Conservation (phyloP, 2,329 filamentous ascomycete genomes). For the Grosmannia penicillata region DNA sequence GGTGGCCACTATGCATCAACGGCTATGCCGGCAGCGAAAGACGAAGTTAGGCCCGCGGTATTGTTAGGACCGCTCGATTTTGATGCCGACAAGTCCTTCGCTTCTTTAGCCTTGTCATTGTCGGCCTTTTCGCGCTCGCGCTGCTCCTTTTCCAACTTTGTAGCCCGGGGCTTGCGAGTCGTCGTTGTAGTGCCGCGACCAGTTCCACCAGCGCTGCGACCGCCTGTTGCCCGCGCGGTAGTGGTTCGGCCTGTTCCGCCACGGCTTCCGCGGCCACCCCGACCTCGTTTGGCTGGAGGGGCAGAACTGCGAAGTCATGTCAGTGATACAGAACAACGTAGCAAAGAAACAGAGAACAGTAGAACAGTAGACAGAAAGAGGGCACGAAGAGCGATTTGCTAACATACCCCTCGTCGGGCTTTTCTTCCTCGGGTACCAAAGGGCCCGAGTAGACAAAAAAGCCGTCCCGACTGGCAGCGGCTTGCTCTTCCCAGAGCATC, state of each 20-base stretch:
- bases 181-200: slow-evolving; percentile 64
- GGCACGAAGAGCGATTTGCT: too few species aligned
- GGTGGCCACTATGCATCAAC: slow-evolving; percentile 7
- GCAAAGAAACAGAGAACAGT: not conserved
- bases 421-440: slow-evolving; percentile 74
- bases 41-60: not conserved
- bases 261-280: slow-evolving; percentile 29
- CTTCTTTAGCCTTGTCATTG: slow-evolving; percentile 21
- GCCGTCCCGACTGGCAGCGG: slow-evolving; percentile 83
- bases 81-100: slow-evolving; percentile 1
- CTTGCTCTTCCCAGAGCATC: slow-evolving; percentile 86
- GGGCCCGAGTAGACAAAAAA: slow-evolving; percentile 98
- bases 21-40: slow-evolving; percentile 10
- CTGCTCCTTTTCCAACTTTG: slow-evolving; percentile 70
- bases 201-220: slow-evolving; percentile 33
- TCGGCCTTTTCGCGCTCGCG: slow-evolving; percentile 70
- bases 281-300: slow-evolving; percentile 55
- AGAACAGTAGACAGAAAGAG: too few species aligned
- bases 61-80: slow-evolving; percentile 1
- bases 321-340: slow-evolving; percentile 20
- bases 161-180: slow-evolving; percentile 69
- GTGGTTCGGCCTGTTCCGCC: slow-evolving; percentile 34
- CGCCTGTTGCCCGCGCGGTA: slow-evolving; percentile 44
- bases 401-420: slow-evolving; percentile 41
- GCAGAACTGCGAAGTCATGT: slow-evolving; percentile 41